Evolutionary conservation across 1,139 yeast genomes (phyloP).

Genomic region (Trichomonascaceae sp.): DNA sequence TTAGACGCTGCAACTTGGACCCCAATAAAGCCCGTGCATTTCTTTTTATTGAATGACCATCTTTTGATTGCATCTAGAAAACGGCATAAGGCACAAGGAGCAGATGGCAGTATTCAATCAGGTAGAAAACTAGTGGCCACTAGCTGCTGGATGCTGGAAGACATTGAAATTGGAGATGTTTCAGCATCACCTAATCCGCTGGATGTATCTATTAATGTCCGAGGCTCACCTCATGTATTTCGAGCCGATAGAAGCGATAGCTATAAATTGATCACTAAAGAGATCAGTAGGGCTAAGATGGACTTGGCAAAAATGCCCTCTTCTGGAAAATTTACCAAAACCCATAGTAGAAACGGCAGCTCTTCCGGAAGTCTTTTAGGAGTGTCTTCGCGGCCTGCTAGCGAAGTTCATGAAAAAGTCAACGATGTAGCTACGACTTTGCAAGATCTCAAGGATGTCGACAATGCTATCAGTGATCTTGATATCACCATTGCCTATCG

Average conservation of each 20-base stretch:
- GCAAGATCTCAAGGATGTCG: constrained; percentile 35
- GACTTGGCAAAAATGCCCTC: constrained; percentile 40
- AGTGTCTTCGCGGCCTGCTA: neutral
- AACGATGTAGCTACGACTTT: constrained; percentile 8
- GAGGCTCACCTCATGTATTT: constrained; percentile 51
- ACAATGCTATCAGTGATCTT: constrained; percentile 58
- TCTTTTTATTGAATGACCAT: constrained; percentile 73
- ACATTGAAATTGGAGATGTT: constrained; percentile 48
- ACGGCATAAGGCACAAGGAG: constrained; percentile 32
- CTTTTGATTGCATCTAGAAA: constrained; percentile 67
- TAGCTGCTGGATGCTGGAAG: constrained; percentile 73
- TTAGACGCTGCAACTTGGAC: constrained; percentile 84
- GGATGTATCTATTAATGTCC: constrained; percentile 35
- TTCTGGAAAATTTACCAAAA: neutral
- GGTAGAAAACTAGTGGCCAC: constrained; percentile 53
- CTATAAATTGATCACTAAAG: constrained; percentile 50
- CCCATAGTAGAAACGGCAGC: constrained; percentile 4
- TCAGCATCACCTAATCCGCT: constrained; percentile 12
- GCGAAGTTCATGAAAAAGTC: constrained; percentile 1
- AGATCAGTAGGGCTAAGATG: constrained; percentile 58
- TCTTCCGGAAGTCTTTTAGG: neutral
- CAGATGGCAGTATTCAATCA: constrained; percentile 1
- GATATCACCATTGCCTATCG: constrained; percentile 63
- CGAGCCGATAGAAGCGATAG: constrained; percentile 61
- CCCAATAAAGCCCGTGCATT: constrained; percentile 67